phyloP scores from a whole-genome alignment of 345 rosid species.

The Raphanus sativus region DNA sequence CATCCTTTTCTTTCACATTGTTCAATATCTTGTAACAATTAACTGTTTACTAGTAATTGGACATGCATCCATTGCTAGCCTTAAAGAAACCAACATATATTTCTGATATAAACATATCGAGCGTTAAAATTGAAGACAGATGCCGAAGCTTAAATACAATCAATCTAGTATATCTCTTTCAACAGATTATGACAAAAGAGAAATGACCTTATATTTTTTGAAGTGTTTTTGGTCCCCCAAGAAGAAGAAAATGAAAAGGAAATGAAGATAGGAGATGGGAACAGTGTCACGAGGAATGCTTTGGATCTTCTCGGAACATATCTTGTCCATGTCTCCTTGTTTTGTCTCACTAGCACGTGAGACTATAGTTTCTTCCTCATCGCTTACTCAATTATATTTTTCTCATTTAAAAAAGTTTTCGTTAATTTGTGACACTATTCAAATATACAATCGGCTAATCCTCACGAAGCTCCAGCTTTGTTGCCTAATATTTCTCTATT shows the following conservation, averaged over 20 bases:
- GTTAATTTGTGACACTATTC: neutral
- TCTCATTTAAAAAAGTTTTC: neutral
- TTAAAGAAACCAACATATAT: neutral
- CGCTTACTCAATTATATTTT: conserved; percentile 9
- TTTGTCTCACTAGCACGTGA: conserved; percentile 38
- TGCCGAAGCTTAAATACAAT: conserved; percentile 33
- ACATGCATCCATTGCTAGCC: neutral
- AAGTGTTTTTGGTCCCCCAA: conserved; percentile 40
- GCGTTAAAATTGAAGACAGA: conserved; percentile 15
- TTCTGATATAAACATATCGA: conserved; percentile 10
- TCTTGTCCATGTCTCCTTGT: conserved; percentile 33
- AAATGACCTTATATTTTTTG: conserved; percentile 23
- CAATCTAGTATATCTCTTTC: conserved; percentile 26
- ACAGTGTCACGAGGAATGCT: conserved; percentile 38
- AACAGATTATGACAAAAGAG: conserved; percentile 9
- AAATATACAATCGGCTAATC: neutral
- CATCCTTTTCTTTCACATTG: neutral
- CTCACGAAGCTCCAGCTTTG: conserved; percentile 6
- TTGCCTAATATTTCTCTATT: conserved; percentile 24
- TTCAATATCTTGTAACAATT: neutral
- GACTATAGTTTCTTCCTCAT: conserved; percentile 20
- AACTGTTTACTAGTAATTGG: neutral
- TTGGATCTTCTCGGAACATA: conserved; percentile 38
- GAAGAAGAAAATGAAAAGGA: conserved; percentile 30
- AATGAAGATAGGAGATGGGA: conserved; percentile 19